A percentile compares a stretch with the other conserved stretches of the same genome.
These are phyloP conservation scores for Claviceps pazoutovae DNA, from an alignment of 2,329 filamentous ascomycete genomes.

Conservation along the genomic window DNA sequence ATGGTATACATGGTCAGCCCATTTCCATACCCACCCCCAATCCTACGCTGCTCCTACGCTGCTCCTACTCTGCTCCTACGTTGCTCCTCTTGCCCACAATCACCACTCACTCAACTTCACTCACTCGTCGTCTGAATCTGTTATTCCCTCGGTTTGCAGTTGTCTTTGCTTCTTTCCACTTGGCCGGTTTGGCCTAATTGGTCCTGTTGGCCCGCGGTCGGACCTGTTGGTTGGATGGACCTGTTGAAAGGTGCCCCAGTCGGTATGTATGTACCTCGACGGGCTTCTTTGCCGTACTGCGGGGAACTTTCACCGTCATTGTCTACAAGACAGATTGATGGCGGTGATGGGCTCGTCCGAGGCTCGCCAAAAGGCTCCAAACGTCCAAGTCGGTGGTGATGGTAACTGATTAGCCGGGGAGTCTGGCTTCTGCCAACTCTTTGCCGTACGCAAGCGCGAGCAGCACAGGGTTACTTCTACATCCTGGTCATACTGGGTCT, in stretches of 20 bases:
- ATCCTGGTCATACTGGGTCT: slow-evolving; percentile 28
- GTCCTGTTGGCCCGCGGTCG: too few species aligned
- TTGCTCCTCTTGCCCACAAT: slow-evolving; percentile 15
- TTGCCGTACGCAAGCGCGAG: slow-evolving; percentile 13
- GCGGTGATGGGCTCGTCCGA: too few species aligned
- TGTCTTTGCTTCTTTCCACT: slow-evolving; percentile 11
- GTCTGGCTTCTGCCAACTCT: slow-evolving; percentile 1
- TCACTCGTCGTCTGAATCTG: slow-evolving; percentile 16
- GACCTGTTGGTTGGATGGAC: too few species aligned
- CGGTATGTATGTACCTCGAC: too few species aligned
- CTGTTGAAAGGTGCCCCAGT: too few species aligned
- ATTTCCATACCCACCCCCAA: slow-evolving; percentile 20
- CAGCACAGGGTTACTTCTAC: slow-evolving; percentile 22
- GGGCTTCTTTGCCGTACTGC: too few species aligned
- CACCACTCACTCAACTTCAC: slow-evolving; percentile 9
- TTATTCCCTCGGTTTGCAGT: neutral
- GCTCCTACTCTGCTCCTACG: slow-evolving; percentile 16
- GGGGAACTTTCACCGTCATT: too few species aligned
- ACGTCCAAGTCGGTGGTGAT: neutral
- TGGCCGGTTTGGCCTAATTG: slow-evolving; percentile 10
- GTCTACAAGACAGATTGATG: too few species aligned
- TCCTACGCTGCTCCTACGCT: slow-evolving; percentile 16
- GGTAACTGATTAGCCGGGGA: neutral
- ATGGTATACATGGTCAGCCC: slow-evolving; percentile 16
- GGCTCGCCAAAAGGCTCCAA: too few species aligned